Percentiles rank a stretch among this genome's conserved stretches.
These are phyloP conservation scores for Neoboletus magnificus DNA, from an alignment of 768 basidiomycete genomes.

Conservation along the genomic window DNA sequence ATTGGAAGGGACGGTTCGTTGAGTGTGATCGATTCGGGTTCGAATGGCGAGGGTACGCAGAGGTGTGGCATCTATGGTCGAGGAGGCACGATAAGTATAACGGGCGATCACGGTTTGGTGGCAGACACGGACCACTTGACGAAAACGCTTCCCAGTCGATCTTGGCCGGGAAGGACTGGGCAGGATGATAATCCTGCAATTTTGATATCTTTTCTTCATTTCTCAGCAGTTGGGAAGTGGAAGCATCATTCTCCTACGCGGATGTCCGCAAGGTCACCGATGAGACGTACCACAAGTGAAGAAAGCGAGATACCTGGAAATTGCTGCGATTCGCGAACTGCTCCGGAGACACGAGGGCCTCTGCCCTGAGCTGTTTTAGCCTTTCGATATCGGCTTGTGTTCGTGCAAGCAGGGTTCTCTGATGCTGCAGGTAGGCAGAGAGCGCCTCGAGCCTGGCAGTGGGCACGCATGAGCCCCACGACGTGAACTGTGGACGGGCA, in stretches of 20 bases:
- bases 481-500: neutral
- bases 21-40: constrained; percentile 35
- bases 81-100: constrained; percentile 8
- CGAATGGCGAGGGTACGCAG: constrained; percentile 46
- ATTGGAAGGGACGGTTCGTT: constrained; percentile 37
- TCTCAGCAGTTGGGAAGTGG: constrained; percentile 30
- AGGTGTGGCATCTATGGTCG: constrained; percentile 48
- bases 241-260: constrained; percentile 9
- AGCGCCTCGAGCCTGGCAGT: constrained; percentile 50
- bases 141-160: constrained; percentile 65
- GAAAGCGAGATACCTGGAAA: constrained; percentile 32
- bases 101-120: neutral
- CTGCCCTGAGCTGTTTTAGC: constrained; percentile 44
- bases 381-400: constrained; percentile 62
- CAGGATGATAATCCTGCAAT: constrained; percentile 41
- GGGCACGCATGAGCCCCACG: neutral
- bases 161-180: constrained; percentile 39
- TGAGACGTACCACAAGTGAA: constrained; percentile 11
- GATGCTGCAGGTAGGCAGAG: constrained; percentile 59
- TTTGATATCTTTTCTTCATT: constrained; percentile 40
- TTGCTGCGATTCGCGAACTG: constrained; percentile 31
- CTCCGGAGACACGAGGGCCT: constrained; percentile 36
- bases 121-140: constrained; percentile 44
- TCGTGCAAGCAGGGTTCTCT: constrained; percentile 54
- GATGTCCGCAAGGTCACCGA: constrained; percentile 14